Conservation (phyloP, 306 rosid species). For the Comarum palustre region DNA sequence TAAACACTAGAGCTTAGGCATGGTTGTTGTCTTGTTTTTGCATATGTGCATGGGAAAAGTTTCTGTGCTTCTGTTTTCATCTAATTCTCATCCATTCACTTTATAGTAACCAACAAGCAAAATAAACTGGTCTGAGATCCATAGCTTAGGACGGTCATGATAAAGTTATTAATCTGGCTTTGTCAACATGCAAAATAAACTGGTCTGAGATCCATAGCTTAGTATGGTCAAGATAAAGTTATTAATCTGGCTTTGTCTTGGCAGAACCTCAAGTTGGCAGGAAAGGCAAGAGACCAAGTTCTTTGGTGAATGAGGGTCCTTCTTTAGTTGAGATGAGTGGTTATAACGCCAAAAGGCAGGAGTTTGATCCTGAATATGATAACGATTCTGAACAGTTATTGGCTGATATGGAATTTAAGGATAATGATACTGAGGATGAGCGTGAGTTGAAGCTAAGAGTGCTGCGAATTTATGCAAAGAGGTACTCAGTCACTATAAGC, state of each 20-base stretch:
- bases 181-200: neutral
- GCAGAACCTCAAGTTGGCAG: slow-evolving; percentile 72
- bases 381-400: slow-evolving; percentile 87
- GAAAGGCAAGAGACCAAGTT: slow-evolving; percentile 61
- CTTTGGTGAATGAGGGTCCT: slow-evolving; percentile 64
- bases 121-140: neutral
- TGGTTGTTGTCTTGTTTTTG: neutral
- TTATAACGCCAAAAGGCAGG: slow-evolving; percentile 77
- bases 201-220: slow-evolving; percentile 1
- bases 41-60: neutral
- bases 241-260: slow-evolving; percentile 11
- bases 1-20: neutral
- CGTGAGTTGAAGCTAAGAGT: slow-evolving; percentile 79
- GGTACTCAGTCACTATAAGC: slow-evolving; percentile 37
- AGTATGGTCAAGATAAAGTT: slow-evolving; percentile 12
- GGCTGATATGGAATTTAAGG: slow-evolving; percentile 98
- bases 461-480: slow-evolving; percentile 68
- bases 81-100: neutral
- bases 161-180: slow-evolving; percentile 8
- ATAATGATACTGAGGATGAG: slow-evolving; percentile 74
- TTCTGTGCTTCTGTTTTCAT: neutral
- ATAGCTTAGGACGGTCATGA: slow-evolving; percentile 7
- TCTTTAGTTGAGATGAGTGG: slow-evolving; percentile 85
- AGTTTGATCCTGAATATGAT: slow-evolving; percentile 93
- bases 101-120: neutral